Conservation (phyloP, 2,329 filamentous ascomycete species). For the Fusarium pilosicola region DNA sequence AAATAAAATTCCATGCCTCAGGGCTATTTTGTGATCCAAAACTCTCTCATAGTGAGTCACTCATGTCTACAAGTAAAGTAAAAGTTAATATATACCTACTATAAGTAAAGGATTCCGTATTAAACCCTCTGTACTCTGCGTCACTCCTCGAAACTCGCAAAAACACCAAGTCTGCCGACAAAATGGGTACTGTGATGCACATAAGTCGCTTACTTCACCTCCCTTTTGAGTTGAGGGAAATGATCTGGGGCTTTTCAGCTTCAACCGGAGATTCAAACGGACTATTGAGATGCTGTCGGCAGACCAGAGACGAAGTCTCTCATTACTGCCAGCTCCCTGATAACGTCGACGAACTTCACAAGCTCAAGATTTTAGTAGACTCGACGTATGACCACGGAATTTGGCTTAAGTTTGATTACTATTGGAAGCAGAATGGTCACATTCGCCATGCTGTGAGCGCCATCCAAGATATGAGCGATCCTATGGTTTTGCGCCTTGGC, state of each 20-base stretch:
- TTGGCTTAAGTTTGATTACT: conserved; percentile 22
- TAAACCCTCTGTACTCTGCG: no score
- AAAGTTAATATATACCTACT: neutral
- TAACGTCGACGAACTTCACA: neutral
- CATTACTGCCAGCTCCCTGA: neutral
- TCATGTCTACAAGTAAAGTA: neutral
- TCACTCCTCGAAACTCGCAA: neutral
- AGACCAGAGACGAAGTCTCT: conserved; percentile 6
- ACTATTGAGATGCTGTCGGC: conserved; percentile 10
- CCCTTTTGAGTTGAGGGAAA: conserved; percentile 21
- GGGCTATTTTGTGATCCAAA: neutral
- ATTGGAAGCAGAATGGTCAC: neutral
- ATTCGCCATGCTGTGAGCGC: neutral
- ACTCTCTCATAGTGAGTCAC: neutral
- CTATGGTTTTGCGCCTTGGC: neutral
- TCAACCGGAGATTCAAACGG: neutral
- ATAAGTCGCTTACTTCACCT: neutral
- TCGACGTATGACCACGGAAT: conserved; percentile 9
- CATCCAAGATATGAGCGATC: conserved; percentile 11
- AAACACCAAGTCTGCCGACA: neutral
- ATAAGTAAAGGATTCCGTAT: neutral
- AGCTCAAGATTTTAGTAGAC: conserved; percentile 6
- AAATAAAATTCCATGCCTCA: neutral
- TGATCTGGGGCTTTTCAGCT: conserved; percentile 4
- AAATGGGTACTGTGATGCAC: neutral